Percentiles rank a stretch among this genome's conserved stretches.
These are phyloP conservation scores for Tricholoma flavovirens DNA, from an alignment of 768 basidiomycete genomes.

Conservation along the genomic window DNA sequence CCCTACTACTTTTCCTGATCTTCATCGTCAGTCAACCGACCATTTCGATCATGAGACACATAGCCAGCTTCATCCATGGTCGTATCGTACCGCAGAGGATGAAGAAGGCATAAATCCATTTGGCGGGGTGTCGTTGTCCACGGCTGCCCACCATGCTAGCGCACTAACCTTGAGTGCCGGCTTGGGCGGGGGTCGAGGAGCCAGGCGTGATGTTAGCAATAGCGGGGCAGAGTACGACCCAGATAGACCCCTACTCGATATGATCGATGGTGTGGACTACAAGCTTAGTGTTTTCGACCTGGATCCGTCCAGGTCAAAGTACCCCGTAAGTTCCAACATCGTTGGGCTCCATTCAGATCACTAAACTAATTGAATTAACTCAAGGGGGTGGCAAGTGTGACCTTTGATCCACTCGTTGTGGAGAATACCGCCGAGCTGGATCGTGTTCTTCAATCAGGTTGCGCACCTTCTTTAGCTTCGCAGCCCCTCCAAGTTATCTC, in stretches of 20 bases:
- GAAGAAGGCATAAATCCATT: slow-evolving; percentile 67
- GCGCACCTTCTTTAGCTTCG: slow-evolving; percentile 24
- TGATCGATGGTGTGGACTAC: slow-evolving; percentile 57
- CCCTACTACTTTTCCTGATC: slow-evolving; percentile 50
- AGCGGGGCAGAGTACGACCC: slow-evolving; percentile 85
- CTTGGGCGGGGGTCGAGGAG: slow-evolving; percentile 51
- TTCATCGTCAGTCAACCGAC: slow-evolving; percentile 49
- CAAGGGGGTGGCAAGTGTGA: slow-evolving; percentile 29
- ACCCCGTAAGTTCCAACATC: slow-evolving; percentile 31
- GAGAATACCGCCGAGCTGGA: slow-evolving; percentile 61
- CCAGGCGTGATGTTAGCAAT: slow-evolving; percentile 49
- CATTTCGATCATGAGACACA: slow-evolving; percentile 49
- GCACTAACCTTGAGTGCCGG: slow-evolving; percentile 84
- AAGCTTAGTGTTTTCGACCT: slow-evolving; percentile 52
- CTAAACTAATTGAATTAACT: slow-evolving; percentile 3
- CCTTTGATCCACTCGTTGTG: slow-evolving; percentile 53
- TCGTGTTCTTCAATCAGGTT: slow-evolving; percentile 51
- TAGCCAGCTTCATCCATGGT: slow-evolving; percentile 49
- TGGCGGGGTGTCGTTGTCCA: slow-evolving; percentile 69
- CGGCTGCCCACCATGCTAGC: slow-evolving; percentile 85
- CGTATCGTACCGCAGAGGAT: slow-evolving; percentile 47
- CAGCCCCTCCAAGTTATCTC: slow-evolving; percentile 37
- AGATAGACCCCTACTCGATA: slow-evolving; percentile 68
- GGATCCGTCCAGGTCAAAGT: slow-evolving; percentile 46
- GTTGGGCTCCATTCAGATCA: neutral